Base-by-base conservation (phyloP, 2,329 filamentous ascomycete genomes). In the Stenocarpella maydis region DNA sequence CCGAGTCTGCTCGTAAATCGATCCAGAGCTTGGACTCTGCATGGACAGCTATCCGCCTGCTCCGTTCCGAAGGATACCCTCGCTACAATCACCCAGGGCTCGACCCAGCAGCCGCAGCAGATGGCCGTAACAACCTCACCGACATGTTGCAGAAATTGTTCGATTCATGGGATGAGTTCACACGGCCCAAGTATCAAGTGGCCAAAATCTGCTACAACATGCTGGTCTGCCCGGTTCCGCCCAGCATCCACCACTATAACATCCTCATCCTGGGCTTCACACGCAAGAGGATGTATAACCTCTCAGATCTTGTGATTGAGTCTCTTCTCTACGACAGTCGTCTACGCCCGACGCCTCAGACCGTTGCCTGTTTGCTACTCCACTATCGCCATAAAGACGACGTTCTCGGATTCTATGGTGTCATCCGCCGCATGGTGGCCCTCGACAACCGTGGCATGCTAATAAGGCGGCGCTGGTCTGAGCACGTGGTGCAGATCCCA, bases 191-290 rank as follows among this genome's bases (percentile, higher is more conserved):
- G 41, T 76, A 78, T 37, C 74, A 72, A 21, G 77, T 83, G 39
- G 77, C 76, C n/a, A 84, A 83, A 74, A 81, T 89, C 65, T 88
- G 86, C 77, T 90, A 90, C 78, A 93, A 93, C 75, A 80, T 96
- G 3, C 83, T 93, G 19, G 81, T 88, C 4, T 89, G 88, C 2
- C 77, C 84, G 2, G 82, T 87, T 21, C 86, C 89, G 0, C 91
- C 92, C 0, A 88, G 88, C 71, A 85, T 92, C 43, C 84, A 89
- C 72, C 93, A 90, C 4, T 93, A 90, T 80, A 94, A 94, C 75
- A 85, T 86, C 15, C 83, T 96, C 31, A 85, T 95, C 3, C 77
- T 87, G n/a, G 87, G 87, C n/a, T 89, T 95, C 63, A 84, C 86
- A 65, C 81, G 83, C 39, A 76, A 85, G 6, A 81, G 83, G 34